Evolutionary conservation across 306 rosid genomes (phyloP).

Genomic region (Cicer yamashitae): DNA sequence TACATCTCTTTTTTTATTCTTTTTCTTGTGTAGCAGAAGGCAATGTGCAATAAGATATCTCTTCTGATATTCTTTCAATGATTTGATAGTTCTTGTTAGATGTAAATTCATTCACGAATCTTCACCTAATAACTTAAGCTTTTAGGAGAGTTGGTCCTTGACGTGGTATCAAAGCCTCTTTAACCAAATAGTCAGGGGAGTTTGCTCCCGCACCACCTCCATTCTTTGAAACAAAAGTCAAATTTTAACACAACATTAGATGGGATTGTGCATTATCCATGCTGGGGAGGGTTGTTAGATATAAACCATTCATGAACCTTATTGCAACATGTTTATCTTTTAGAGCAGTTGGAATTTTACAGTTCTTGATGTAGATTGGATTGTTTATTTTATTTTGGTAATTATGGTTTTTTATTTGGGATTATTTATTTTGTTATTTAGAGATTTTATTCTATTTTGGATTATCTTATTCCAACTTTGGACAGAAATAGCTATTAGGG

Average conservation of each 20-base stretch:
- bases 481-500: conserved; percentile 1
- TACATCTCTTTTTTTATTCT: not conserved
- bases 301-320: not conserved
- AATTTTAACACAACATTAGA: conserved; percentile 5
- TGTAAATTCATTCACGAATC: conserved; percentile 24
- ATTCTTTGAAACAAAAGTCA: conserved; percentile 23
- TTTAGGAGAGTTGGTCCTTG: conserved; percentile 16
- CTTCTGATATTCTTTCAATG: conserved; percentile 11
- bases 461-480: conserved; percentile 2
- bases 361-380: conserved; percentile 7
- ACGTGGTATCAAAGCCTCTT: not conserved
- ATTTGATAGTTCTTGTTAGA: conserved; percentile 9
- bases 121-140: conserved; percentile 2
- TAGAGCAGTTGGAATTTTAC: not conserved
- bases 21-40: not conserved
- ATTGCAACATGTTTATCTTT: conserved; percentile 11
- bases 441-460: conserved; percentile 34
- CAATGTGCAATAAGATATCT: conserved; percentile 3
- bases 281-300: not conserved
- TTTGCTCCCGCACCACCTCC: conserved; percentile 12
- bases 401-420: not conserved
- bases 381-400: conserved; percentile 11
- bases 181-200: conserved; percentile 10
- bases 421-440: not conserved
- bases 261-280: not conserved